Evolutionary conservation across 2,329 filamentous ascomycete species (phyloP).

Genomic region (Raffaelea ambrosiae): DNA sequence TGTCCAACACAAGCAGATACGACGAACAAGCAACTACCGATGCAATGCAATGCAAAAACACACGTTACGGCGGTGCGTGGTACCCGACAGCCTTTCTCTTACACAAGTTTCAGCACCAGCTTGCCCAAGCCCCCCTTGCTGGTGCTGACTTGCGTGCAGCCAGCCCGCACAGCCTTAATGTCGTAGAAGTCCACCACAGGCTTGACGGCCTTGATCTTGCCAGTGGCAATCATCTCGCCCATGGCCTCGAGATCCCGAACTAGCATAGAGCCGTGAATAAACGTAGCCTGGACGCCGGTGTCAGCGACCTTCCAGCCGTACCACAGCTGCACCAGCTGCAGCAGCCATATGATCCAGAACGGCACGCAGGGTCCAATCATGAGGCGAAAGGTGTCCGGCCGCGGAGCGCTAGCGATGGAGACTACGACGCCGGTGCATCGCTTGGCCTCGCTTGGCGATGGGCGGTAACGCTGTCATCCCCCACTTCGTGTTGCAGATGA

Average conservation of each 20-base stretch:
- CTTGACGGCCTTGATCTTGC: constrained; percentile 33
- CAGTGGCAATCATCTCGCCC: constrained; percentile 29
- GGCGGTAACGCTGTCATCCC: constrained; percentile 28
- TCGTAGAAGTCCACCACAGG: constrained; percentile 32
- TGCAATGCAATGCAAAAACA: no score
- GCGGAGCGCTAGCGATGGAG: constrained; percentile 31
- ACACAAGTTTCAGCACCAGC: constrained; percentile 27
- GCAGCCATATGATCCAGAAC: constrained; percentile 23
- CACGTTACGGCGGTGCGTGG: no score
- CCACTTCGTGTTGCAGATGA: constrained; percentile 40
- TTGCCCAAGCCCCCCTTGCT: constrained; percentile 35
- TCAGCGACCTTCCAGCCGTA: constrained; percentile 31
- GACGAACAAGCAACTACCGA: no score
- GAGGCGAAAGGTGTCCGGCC: constrained; percentile 18
- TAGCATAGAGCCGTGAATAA: constrained; percentile 38
- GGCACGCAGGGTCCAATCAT: constrained; percentile 25
- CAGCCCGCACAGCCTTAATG: constrained; percentile 30
- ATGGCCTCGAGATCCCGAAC: constrained; percentile 18
- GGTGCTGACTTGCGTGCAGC: constrained; percentile 28
- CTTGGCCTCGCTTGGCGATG: constrained; percentile 27
- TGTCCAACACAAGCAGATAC: no score
- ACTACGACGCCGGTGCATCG: constrained; percentile 26
- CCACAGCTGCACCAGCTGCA: constrained; percentile 25
- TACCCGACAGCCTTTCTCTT: background rate
- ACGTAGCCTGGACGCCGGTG: constrained; percentile 33